Base-by-base conservation (phyloP, 129 eudicot species). In the Helianthus tuberosus region DNA sequence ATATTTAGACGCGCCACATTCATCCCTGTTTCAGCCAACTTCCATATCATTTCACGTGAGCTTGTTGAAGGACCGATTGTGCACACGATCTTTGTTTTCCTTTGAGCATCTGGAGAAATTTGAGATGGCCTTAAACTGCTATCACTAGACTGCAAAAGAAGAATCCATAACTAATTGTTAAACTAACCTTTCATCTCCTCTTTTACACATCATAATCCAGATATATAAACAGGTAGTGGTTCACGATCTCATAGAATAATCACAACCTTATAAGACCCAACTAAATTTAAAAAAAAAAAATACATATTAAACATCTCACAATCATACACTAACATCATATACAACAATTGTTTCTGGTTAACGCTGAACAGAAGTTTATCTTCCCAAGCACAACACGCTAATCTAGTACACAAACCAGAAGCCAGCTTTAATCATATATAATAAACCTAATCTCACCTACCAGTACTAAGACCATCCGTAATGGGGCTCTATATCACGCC, bases 31-130 rank as follows among this genome's bases (percentile, higher is more conserved):
- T 91, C 98, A 38, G 97, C 98, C 66, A 94, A 84, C 73, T 88
- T 90, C 98, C 98, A 94, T 75, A 94, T 90, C 98, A 94, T 94
- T 67, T 94, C 97, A 13, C 88, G 88, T 29, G 93, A 88, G 80
- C 97, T 86, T 38, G 93, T 76, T 53, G 98, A 90, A 77, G 98
- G 98, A 64, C 98, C 98, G 69, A 94, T 94, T 20, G 98, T 94
- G 72, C 97, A 94, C 48, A 90, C 96, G 48, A 90, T 94, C 80
- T 94, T 94, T 63, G 98, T 94, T 88, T 94, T 94, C 62, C 98
- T 85, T 64, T 9, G 75, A 80, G 82, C 73, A 71, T 71, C 75
- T 11, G 68, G 35, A 60, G 78, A 52, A 10, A 67, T 63, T 61
- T 76, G 75, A 47, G 81, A 71, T 63, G 52, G 82, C 66, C 74